A percentile compares a stretch with the other conserved stretches of the same genome.
Conservation (phyloP, 306 rosid species). For the apple (Malus domestica) region DNA sequence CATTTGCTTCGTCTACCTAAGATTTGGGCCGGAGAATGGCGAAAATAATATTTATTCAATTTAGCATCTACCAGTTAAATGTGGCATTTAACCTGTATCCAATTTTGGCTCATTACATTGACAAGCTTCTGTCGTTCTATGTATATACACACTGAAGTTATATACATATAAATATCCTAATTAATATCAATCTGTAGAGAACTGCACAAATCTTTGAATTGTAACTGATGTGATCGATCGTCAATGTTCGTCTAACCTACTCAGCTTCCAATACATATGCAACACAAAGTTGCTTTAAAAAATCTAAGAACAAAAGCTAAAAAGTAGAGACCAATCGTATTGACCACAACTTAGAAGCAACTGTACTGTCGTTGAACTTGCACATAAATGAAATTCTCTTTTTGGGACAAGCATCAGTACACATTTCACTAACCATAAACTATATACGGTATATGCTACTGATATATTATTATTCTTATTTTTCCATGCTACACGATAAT, state of each 20-base stretch:
- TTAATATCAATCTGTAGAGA: background rate
- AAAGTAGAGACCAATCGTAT: slow-evolving; percentile 15
- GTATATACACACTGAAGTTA: background rate
- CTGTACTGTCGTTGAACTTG: slow-evolving; percentile 16
- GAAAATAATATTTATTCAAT: background rate
- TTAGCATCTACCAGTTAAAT: background rate
- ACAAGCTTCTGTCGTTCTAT: background rate
- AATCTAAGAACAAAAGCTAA: slow-evolving; percentile 6
- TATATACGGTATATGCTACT: background rate
- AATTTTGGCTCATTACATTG: no score
- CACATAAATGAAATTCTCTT: background rate
- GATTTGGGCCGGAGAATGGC: background rate
- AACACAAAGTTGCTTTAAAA: slow-evolving; percentile 11
- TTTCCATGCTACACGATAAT: background rate
- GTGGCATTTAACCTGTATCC: background rate
- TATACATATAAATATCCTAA: background rate
- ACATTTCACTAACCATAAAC: background rate
- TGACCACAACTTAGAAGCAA: slow-evolving; percentile 11
- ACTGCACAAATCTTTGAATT: background rate
- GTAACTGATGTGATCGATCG: slow-evolving; percentile 5
- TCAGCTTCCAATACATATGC: slow-evolving; percentile 14
- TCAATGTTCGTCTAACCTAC: slow-evolving; percentile 2
- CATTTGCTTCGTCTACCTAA: background rate
- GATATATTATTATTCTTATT: no score
- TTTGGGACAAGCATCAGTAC: background rate